phyloP scores from a whole-genome alignment of 208 protist genomes.

The Leishmania aethiopica region DNA sequence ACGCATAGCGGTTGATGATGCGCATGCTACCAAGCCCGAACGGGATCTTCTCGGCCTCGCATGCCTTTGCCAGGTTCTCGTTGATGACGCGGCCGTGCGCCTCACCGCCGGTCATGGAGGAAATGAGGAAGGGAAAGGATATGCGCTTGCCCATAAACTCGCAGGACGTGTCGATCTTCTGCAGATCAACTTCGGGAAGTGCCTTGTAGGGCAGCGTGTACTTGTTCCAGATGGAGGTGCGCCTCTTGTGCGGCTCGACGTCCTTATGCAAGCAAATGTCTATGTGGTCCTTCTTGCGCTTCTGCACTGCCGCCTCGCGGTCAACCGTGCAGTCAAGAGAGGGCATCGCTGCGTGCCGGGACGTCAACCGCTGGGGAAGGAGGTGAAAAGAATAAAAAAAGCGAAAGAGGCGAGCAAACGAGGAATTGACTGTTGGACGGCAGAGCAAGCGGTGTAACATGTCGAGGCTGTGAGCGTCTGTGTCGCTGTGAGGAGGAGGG shows the following conservation, averaged over 20 bases:
- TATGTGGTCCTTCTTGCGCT: slow-evolving; percentile 92
- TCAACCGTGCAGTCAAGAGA: slow-evolving; percentile 10
- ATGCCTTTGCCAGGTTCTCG: slow-evolving; percentile 90
- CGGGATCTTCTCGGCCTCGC: slow-evolving; percentile 84
- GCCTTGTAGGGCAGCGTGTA: slow-evolving; percentile 89
- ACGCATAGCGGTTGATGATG: slow-evolving; percentile 88
- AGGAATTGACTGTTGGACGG: neutral
- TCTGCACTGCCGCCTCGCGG: slow-evolving; percentile 71
- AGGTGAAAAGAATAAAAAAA: neutral
- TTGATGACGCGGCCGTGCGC: slow-evolving; percentile 91
- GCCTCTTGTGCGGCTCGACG: slow-evolving; percentile 82
- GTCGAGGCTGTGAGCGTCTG: neutral
- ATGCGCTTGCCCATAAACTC: slow-evolving; percentile 75
- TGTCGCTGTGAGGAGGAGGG: neutral
- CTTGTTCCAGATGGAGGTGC: slow-evolving; percentile 70
- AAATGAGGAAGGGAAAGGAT: slow-evolving; percentile 89
- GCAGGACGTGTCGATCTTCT: slow-evolving; percentile 74
- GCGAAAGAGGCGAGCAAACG: neutral
- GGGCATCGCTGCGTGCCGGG: neutral
- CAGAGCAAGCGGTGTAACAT: neutral
- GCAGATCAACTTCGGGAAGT: slow-evolving; percentile 84
- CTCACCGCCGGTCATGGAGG: slow-evolving; percentile 92
- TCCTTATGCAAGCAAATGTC: slow-evolving; percentile 86
- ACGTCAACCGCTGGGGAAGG: neutral
- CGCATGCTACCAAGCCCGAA: slow-evolving; percentile 93